Percentiles rank a stretch among this genome's conserved stretches.
Evolutionary conservation across 2,329 filamentous ascomycete genomes (phyloP).

Genomic region (Fusarium stilboides): DNA sequence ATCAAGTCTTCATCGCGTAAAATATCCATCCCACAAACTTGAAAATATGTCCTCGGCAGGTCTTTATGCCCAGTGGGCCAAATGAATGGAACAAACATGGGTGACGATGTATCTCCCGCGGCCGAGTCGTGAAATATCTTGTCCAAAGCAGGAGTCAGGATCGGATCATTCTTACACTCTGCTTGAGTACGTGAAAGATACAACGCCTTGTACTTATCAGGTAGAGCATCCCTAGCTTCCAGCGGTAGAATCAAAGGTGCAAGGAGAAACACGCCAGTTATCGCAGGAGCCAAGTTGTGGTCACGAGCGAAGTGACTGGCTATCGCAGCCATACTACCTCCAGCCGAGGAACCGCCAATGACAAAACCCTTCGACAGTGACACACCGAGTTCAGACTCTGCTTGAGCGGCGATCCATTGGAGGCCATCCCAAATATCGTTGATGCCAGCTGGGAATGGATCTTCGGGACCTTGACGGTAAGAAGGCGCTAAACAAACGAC

Average conservation of each 20-base stretch:
- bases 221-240: not conserved
- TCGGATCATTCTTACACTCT: not conserved
- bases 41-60: slow-evolving; percentile 3
- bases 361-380: not conserved
- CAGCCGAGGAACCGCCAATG: slow-evolving; percentile 6
- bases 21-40: slow-evolving; percentile 10
- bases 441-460: slow-evolving; percentile 3
- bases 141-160: not conserved
- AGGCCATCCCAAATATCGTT: slow-evolving; percentile 6
- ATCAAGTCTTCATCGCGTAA: slow-evolving; percentile 3
- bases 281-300: not conserved
- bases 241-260: not conserved
- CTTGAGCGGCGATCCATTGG: not conserved
- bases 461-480: not conserved
- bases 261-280: slow-evolving; percentile 1
- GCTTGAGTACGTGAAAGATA: not conserved
- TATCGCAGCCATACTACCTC: slow-evolving; percentile 7
- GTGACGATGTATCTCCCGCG: not conserved
- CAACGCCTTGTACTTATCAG: not conserved
- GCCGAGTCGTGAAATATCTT: slow-evolving; percentile 2
- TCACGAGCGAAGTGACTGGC: slow-evolving; percentile 7
- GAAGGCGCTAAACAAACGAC: slow-evolving; percentile 3
- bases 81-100: not conserved
- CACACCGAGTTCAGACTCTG: not conserved
- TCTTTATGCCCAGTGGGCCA: not conserved